phyloP scores from a whole-genome alignment of 768 basidiomycete species.

The Leccinellum rugosiceps region DNA sequence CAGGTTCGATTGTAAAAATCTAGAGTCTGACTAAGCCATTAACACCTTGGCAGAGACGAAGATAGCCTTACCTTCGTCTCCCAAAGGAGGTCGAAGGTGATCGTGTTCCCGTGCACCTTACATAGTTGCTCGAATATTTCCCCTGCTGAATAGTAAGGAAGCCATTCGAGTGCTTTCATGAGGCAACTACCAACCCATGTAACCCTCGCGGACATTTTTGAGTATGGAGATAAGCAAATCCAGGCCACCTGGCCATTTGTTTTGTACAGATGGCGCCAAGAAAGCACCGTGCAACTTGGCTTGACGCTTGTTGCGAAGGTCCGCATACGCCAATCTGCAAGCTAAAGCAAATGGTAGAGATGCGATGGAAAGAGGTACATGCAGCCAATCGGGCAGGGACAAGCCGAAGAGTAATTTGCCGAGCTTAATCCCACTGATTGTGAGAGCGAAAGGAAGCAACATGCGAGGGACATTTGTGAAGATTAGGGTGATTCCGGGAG shows the following conservation, averaged over 20 bases:
- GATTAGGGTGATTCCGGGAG: conserved; percentile 30
- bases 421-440: conserved; percentile 7
- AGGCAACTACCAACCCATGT: conserved; percentile 21
- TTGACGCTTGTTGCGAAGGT: conserved; percentile 6
- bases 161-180: background rate
- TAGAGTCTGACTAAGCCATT: conserved; percentile 9
- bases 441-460: conserved; percentile 9
- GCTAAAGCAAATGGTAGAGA: conserved; percentile 23
- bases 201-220: conserved; percentile 18
- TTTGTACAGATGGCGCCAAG: conserved; percentile 30
- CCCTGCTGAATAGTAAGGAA: conserved; percentile 19
- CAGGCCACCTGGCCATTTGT: conserved; percentile 35
- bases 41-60: background rate
- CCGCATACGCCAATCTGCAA: conserved; percentile 4
- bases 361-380: conserved; percentile 8
- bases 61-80: conserved; percentile 33
- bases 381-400: conserved; percentile 9
- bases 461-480: conserved; percentile 21
- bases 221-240: conserved; percentile 25
- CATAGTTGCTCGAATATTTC: conserved; percentile 24
- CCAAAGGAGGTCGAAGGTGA: conserved; percentile 35
- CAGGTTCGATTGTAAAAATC: conserved; percentile 46
- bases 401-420: conserved; percentile 2
- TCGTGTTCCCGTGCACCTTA: conserved; percentile 29
- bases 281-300: conserved; percentile 23